phyloP scores from a whole-genome alignment of 495 filamentous ascomycete species.

The Podospora didyma region DNA sequence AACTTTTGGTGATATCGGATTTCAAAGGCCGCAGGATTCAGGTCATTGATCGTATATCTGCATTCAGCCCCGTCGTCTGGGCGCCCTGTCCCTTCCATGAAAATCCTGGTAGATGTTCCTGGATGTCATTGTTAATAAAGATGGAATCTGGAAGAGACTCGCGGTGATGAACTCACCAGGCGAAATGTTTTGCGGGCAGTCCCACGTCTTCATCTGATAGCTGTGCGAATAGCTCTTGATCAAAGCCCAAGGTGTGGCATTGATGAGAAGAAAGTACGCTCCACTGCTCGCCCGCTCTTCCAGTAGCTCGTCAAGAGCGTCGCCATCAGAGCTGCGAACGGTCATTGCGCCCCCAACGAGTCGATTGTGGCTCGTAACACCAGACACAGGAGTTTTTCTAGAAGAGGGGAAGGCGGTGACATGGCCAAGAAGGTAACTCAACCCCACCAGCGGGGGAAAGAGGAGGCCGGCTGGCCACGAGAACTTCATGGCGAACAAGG shows the following conservation, averaged over 20 bases:
- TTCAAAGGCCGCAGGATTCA: neutral
- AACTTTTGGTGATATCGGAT: neutral
- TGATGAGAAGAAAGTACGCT: neutral
- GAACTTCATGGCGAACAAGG: too few relatives aligned
- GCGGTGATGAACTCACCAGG: neutral
- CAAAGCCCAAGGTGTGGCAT: neutral
- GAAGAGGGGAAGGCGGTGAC: too few relatives aligned
- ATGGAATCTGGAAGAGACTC: too few relatives aligned
- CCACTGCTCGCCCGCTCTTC: neutral
- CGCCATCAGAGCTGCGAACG: too few relatives aligned
- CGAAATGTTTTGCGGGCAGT: neutral
- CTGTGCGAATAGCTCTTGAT: neutral
- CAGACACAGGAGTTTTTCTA: too few relatives aligned
- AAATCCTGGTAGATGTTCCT: neutral
- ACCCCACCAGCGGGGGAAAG: too few relatives aligned
- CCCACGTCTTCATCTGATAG: conserved; percentile 1
- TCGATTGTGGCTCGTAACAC: too few relatives aligned
- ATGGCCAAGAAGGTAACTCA: too few relatives aligned
- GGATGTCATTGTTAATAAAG: too few relatives aligned
- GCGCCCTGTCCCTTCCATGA: neutral
- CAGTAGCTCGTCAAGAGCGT: neutral
- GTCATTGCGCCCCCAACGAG: too few relatives aligned
- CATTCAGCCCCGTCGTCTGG: neutral
- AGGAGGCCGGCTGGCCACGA: too few relatives aligned
- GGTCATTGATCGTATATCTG: neutral